A percentile compares a stretch with the other conserved stretches of the same genome.
Evolutionary conservation across 345 rosid species (phyloP).

Genomic region (Brassica juncea): DNA sequence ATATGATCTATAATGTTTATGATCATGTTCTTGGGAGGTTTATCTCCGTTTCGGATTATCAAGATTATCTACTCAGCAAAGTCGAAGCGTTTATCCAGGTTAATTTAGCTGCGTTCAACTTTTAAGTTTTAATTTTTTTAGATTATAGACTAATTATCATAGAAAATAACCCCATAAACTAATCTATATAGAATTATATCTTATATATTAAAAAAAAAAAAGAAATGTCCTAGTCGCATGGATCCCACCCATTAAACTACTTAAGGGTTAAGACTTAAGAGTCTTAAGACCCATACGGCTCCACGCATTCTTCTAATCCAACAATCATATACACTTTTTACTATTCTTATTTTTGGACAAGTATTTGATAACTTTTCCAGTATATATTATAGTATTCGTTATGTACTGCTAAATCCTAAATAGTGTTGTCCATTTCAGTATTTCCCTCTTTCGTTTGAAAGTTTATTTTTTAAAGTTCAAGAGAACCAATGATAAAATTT

Average conservation of each 20-base stretch:
- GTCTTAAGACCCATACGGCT: not conserved
- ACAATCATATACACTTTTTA: not conserved
- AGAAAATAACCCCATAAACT: not conserved
- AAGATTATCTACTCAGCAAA: constrained; percentile 28
- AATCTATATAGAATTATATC: not conserved
- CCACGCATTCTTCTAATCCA: not conserved
- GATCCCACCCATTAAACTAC: constrained; percentile 17
- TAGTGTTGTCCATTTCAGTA: not conserved
- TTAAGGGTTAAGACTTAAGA: constrained; percentile 1
- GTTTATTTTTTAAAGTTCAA: not conserved
- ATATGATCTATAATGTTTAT: constrained; percentile 36
- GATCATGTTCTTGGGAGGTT: constrained; percentile 12
- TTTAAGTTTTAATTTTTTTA: not conserved
- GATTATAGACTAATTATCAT: not conserved
- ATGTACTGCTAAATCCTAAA: not conserved
- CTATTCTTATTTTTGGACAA: not conserved
- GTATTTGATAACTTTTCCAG: not conserved
- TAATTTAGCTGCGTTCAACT: not conserved
- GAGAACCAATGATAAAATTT: not conserved
- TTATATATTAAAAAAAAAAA: not conserved
- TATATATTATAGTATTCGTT: not conserved
- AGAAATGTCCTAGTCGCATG: not conserved
- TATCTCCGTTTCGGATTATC: constrained; percentile 29
- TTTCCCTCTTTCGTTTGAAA: not conserved
- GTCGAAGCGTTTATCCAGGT: constrained; percentile 31